These are phyloP conservation scores for Curvularia verruculosa DNA, from an alignment of 2,329 filamentous ascomycete genomes.

Conservation along the genomic window DNA sequence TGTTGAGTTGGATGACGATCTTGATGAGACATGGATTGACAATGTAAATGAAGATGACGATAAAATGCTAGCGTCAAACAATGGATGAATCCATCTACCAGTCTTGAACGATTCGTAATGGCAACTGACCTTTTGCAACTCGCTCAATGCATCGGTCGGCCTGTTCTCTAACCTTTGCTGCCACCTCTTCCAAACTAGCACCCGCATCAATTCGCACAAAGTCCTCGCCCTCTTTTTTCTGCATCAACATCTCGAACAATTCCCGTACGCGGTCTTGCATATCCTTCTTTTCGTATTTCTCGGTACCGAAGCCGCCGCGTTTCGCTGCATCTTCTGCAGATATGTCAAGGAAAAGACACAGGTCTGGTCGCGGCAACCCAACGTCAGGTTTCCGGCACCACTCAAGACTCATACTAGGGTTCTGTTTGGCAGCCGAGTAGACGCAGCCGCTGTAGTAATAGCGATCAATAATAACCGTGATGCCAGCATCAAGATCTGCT, in stretches of 20 bases:
- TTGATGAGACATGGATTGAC: constrained; percentile 45
- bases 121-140: constrained; percentile 29
- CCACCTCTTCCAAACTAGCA: constrained; percentile 58
- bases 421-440: constrained; percentile 87
- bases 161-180: constrained; percentile 39
- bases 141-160: constrained; percentile 32
- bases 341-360: constrained; percentile 86
- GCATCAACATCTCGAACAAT: constrained; percentile 67
- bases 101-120: constrained; percentile 37
- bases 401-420: constrained; percentile 68
- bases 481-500: constrained; percentile 64
- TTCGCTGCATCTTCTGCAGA: constrained; percentile 72
- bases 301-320: constrained; percentile 85
- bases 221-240: constrained; percentile 56
- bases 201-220: constrained; percentile 64
- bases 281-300: constrained; percentile 84
- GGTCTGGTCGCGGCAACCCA: constrained; percentile 84
- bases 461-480: constrained; percentile 82
- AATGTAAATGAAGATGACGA: constrained; percentile 42
- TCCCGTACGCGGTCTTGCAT: constrained; percentile 82
- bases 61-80: constrained; percentile 1
- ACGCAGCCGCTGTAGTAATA: constrained; percentile 96
- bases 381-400: constrained; percentile 88
- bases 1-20: constrained; percentile 42
- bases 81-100: constrained; percentile 28